Conservation (phyloP, 176 grass and related monocot species). For the Oryza rufipogon region DNA sequence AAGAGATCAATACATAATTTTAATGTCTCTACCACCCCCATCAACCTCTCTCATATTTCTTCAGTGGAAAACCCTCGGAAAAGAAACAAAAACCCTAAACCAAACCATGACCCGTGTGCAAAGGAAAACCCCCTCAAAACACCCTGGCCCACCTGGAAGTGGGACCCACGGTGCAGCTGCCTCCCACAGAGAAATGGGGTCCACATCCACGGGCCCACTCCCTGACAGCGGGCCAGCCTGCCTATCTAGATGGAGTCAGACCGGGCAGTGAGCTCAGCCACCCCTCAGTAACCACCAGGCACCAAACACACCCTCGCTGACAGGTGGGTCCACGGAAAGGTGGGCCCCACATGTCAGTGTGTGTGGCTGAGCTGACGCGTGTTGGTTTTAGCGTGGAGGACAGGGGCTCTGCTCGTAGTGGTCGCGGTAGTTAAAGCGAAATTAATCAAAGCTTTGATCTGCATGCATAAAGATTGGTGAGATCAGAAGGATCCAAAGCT, state of each 20-base stretch:
- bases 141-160: neutral
- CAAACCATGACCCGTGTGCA: neutral
- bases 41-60: neutral
- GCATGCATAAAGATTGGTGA: constrained; percentile 13
- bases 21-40: neutral
- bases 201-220: neutral
- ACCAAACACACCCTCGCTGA: accelerated
- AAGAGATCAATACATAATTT: neutral
- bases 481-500: neutral
- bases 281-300: neutral
- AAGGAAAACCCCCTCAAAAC: neutral
- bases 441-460: neutral
- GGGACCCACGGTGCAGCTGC: neutral
- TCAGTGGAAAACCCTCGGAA: neutral
- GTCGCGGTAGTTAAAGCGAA: constrained; percentile 11
- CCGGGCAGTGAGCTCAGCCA: neutral
- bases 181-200: neutral
- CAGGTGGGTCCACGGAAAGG: accelerated
- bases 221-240: neutral
- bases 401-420: neutral
- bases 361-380: accelerated
- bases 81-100: neutral
- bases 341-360: neutral
- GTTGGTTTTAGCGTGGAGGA: neutral
- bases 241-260: neutral